Evolutionary conservation across 805 yeast genomes (phyloP), one percentile per base, ranked within the genome.

Genomic region (Cyberlindnera mycetangii): DNA sequence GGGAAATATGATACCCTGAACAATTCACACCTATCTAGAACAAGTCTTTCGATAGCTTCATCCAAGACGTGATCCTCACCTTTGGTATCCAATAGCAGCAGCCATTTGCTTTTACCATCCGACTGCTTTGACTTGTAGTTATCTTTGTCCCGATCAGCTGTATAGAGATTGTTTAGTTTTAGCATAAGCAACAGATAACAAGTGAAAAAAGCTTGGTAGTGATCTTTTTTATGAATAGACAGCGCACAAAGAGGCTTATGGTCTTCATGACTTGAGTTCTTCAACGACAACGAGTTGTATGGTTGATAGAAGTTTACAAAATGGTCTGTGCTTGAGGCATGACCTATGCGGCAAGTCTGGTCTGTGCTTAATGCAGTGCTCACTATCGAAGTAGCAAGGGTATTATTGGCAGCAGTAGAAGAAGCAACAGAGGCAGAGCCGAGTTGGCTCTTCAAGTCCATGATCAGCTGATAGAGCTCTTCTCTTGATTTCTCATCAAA

Each of bases 31-130:
- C 56, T 16, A 31, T 55, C 58, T 4, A 20, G 15, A 5, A 42
- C 31, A 6, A 51, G 31, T 19, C 43, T 35, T 9, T 39, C 17
- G 2, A 49, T 19, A 2, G 51, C 16, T 2, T 45, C 51, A 8
- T 42, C 19, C 14, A 53, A 22, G 5, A 33, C 41, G 14, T 39
- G 7, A 32, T 50, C 56, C 12, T 44, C 45, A 27, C 45, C 34
- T 10, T 47, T 39, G 6, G 35, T 33, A 20, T 53, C 54, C n/a
- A 55, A 27, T 3, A 55, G 28, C 9, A 32, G 8, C 4, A 53
- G 27, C 60, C 60, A 55, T 34, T 53, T 55, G 39, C 53, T 50
- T 7, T 38, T 21, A 12, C 58, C 56, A 34, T 52, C 52, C 2
- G 46, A 17, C 19, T 49, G 46, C 19, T 47, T 46, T 5, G 52